Percentiles rank a stretch among this genome's conserved stretches.
phyloP scores from a whole-genome alignment of 2,329 filamentous ascomycete genomes.

The Sporothrix curviconia region DNA sequence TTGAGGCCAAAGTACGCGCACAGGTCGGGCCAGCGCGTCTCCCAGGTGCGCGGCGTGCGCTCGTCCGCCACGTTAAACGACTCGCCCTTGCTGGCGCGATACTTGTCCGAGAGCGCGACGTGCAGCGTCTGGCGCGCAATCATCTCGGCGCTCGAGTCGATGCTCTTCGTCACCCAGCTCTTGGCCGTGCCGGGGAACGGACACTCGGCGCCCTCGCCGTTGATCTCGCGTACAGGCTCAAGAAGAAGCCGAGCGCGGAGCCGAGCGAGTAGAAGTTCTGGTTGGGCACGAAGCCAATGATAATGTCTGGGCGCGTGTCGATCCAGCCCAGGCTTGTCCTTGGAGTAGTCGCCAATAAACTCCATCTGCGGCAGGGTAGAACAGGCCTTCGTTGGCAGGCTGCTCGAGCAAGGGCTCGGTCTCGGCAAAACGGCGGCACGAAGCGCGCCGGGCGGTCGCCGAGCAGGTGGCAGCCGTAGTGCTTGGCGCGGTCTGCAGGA shows the following conservation, averaged over 20 bases:
- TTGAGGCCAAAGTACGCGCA: constrained; percentile 22
- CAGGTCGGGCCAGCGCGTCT: constrained; percentile 23
- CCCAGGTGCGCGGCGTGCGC: constrained; percentile 19
- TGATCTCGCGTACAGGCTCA: constrained; percentile 30
- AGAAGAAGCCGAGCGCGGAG: constrained; percentile 31
- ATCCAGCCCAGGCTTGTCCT: constrained; percentile 34
- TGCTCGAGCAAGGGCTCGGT: constrained; percentile 28
- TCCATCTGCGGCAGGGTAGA: constrained; percentile 37
- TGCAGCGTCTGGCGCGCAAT: constrained; percentile 25
- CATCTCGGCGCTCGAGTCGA: constrained; percentile 35
- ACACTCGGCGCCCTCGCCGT: constrained; percentile 32
- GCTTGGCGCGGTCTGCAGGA: constrained; percentile 31
- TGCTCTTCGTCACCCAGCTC: constrained; percentile 32
- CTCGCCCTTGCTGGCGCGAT: constrained; percentile 19
- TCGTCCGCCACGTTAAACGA: constrained; percentile 24
- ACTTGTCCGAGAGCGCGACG: constrained; percentile 14
- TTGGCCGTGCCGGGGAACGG: constrained; percentile 33
- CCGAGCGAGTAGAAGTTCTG: constrained; percentile 34
- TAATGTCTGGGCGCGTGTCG: constrained; percentile 35
- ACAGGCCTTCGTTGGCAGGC: constrained; percentile 30
- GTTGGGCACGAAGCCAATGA: constrained; percentile 36
- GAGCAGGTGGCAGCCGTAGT: constrained; percentile 37
- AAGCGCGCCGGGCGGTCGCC: constrained; percentile 32
- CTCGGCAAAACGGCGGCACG: constrained; percentile 30
- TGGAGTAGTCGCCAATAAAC: constrained; percentile 30